phyloP scores from a whole-genome alignment of 768 basidiomycete species.

The Amanita fuliginea region DNA sequence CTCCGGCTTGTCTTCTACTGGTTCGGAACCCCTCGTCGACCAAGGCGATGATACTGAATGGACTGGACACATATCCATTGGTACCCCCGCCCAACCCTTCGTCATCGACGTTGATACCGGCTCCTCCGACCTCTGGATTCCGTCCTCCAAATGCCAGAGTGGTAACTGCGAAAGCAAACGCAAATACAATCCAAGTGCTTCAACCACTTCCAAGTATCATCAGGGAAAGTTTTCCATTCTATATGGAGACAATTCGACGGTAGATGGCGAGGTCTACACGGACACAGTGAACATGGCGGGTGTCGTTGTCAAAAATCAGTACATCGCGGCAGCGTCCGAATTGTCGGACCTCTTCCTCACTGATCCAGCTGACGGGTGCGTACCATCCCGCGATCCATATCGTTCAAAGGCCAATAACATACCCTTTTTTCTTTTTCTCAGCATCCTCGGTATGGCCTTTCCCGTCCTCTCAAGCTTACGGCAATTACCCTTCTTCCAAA shows the following conservation, averaged over 20 bases:
- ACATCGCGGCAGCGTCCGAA: background rate
- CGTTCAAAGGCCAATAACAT: too few species aligned
- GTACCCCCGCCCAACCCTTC: background rate
- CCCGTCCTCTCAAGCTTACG: background rate
- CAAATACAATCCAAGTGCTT: constrained; percentile 20
- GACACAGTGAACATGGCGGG: constrained; percentile 29
- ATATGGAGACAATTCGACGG: constrained; percentile 34
- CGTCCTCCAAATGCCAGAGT: constrained; percentile 13
- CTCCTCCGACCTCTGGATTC: constrained; percentile 22
- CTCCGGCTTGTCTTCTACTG: background rate
- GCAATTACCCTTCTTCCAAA: background rate
- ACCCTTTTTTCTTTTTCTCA: background rate
- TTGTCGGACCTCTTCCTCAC: background rate
- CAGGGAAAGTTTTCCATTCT: constrained; percentile 18
- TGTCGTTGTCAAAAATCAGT: constrained; percentile 3
- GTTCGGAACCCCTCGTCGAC: background rate
- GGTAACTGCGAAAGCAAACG: constrained; percentile 22
- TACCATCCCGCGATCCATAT: too few species aligned
- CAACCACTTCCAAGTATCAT: constrained; percentile 3
- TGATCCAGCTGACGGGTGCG: constrained; percentile 2
- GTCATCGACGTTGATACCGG: constrained; percentile 24
- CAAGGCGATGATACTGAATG: background rate
- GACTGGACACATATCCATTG: background rate
- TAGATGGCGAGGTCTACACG: constrained; percentile 24
- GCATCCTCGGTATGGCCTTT: constrained; percentile 4